phyloP scores from a whole-genome alignment of 495 filamentous ascomycete genomes.

The Neurospora sp. region DNA sequence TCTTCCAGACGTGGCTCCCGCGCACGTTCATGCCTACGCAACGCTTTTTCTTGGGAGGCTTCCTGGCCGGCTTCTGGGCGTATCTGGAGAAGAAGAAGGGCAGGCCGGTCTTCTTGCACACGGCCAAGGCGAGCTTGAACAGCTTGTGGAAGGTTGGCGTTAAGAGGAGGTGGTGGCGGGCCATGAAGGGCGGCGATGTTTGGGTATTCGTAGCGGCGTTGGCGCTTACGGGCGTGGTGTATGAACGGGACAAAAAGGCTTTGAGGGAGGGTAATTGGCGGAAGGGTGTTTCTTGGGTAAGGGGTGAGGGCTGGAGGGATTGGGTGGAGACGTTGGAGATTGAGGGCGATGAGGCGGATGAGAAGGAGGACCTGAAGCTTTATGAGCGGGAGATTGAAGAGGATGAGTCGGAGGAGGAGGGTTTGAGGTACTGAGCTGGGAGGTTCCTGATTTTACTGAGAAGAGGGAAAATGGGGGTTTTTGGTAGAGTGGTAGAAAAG shows the following conservation, averaged over 20 bases:
- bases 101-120: slow-evolving; percentile 57
- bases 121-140: slow-evolving; percentile 62
- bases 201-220: slow-evolving; percentile 68
- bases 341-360: slow-evolving; percentile 23
- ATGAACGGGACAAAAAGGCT: slow-evolving; percentile 58
- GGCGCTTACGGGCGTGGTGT: slow-evolving; percentile 66
- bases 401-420: slow-evolving; percentile 1
- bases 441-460: not conserved
- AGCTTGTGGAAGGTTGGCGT: slow-evolving; percentile 82
- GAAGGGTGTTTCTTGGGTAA: slow-evolving; percentile 63
- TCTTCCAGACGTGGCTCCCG: slow-evolving; percentile 72
- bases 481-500: not conserved
- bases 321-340: slow-evolving; percentile 31
- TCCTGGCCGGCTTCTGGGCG: slow-evolving; percentile 73
- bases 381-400: not conserved
- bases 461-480: not conserved
- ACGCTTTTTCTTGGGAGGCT: slow-evolving; percentile 81
- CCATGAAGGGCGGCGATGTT: slow-evolving; percentile 71
- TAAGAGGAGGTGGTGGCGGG: slow-evolving; percentile 75
- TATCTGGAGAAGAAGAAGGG: slow-evolving; percentile 55
- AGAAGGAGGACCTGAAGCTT: slow-evolving; percentile 7
- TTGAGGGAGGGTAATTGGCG: slow-evolving; percentile 57
- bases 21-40: slow-evolving; percentile 63
- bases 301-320: slow-evolving; percentile 47
- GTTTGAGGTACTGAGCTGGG: not conserved